Base-by-base conservation (phyloP, 495 filamentous ascomycete species). In the Cairneyella variabilis region DNA sequence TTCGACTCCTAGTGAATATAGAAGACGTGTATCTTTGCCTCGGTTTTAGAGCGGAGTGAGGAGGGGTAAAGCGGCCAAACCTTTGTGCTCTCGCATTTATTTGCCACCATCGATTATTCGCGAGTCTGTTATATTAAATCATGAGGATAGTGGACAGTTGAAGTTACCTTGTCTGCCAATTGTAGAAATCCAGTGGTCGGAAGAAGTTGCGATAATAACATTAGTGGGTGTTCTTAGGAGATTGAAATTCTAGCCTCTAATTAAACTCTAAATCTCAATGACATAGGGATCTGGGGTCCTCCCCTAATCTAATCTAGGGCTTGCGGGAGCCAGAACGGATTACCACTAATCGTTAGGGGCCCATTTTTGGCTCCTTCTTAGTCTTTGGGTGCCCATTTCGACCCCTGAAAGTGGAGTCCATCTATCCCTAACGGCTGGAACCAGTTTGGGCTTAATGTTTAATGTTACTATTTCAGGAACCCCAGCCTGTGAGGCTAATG, bases 241-340 rank as follows among this genome's bases (percentile, higher is more conserved):
- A 36, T 48, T 48, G 17, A 48, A 36, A 48, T 14, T 48, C 45
- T 48, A 16, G 45, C 45, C 45, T 48, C 18, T 47, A 9, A 20
- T 20, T 21, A 34, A 48, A 48, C 18, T 36, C 27, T 18, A 48
- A 36, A 18, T 10, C 45, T 48, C 14, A 36, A 48, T 34, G 8
- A 34, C 36, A 48, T 48, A 48, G 28, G 27, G 18, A 48, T 17
- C 27, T 46, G 21, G 28, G 27, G 25, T 14, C 11, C 12, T 42
- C 22, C 2, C 20, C 9, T 20, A 20, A 42, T n/a, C 17, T 42
- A 42, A 42, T 42, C 12, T 5, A 42, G 39, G 12, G 20, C 20
- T 42, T 20, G 17, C 20, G 22, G 20, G 20, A 42, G 39, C 17
- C 12, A 42, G 22, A 42, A 5, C 17, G 4, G 4, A 21, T 20